phyloP scores from a whole-genome alignment of 106 monocot genomes.

The Narthecium ossifragum region DNA sequence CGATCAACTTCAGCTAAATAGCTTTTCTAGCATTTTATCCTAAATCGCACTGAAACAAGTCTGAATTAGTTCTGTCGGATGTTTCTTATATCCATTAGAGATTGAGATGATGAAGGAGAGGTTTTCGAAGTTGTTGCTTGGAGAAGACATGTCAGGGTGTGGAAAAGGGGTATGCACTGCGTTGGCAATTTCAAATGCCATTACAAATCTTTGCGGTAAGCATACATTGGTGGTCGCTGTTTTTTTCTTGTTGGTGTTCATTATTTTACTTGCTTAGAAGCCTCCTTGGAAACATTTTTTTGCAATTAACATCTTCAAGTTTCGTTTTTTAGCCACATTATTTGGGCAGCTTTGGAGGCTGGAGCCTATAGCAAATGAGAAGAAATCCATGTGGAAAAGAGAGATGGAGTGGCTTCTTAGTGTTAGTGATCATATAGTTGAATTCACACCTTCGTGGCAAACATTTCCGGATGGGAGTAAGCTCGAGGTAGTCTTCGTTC shows the following conservation, averaged over 20 bases:
- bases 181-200: conserved; percentile 80
- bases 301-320: background rate
- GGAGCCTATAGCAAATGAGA: conserved; percentile 28
- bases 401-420: conserved; percentile 50
- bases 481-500: conserved; percentile 44
- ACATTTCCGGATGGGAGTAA: conserved; percentile 41
- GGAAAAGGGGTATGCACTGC: conserved; percentile 88
- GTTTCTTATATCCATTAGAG: conserved; percentile 23
- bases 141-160: conserved; percentile 91
- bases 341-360: conserved; percentile 40
- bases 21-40: too few relatives aligned
- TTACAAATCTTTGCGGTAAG: conserved; percentile 89
- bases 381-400: conserved; percentile 42
- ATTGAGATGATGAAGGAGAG: conserved; percentile 95
- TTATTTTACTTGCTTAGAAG: background rate
- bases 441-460: conserved; percentile 34
- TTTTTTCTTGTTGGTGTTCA: background rate
- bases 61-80: too few relatives aligned
- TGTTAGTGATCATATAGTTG: conserved; percentile 45
- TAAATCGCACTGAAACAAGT: too few relatives aligned
- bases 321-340: conserved; percentile 24
- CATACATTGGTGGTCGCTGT: background rate
- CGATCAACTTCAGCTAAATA: background rate
- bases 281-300: background rate
- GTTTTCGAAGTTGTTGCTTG: conserved; percentile 81